A percentile compares a stretch with the other conserved stretches of the same genome.
Evolutionary conservation across 2,329 filamentous ascomycete species (phyloP).

Genomic region (Leptographium wingfieldii): DNA sequence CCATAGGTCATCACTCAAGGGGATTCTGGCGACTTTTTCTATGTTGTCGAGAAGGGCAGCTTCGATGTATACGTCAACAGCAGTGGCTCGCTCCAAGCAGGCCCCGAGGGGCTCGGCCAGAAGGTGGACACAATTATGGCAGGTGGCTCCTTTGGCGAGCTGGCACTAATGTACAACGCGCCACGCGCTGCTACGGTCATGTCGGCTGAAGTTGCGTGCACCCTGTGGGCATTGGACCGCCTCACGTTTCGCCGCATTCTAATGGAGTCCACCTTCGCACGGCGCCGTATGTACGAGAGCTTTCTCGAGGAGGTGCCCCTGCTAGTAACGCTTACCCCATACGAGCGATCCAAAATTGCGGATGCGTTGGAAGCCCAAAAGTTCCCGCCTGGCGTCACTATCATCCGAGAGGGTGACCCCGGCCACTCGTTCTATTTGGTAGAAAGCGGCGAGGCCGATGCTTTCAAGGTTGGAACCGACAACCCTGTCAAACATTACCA

Average conservation of each 20-base stretch:
- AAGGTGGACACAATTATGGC: constrained; percentile 73
- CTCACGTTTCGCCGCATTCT: constrained; percentile 94
- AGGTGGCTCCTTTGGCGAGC: constrained; percentile 89
- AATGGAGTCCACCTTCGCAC: constrained; percentile 95
- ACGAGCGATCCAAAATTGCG: constrained; percentile 94
- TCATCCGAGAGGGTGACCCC: constrained; percentile 84
- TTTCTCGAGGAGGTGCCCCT: constrained; percentile 92
- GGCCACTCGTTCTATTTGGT: constrained; percentile 87
- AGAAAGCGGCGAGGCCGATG: constrained; percentile 76
- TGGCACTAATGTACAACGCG: constrained; percentile 97
- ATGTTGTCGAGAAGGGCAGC: constrained; percentile 80
- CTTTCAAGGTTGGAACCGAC: constrained; percentile 62
- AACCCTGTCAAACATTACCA: constrained; percentile 66
- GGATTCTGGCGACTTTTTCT: constrained; percentile 94
- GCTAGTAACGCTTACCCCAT: constrained; percentile 69
- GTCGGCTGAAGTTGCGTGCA: constrained; percentile 64
- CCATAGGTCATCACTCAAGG: constrained; percentile 83
- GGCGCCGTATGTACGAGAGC: constrained; percentile 90
- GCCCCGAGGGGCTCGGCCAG: constrained; percentile 67
- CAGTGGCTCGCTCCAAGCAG: constrained; percentile 64
- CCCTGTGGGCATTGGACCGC: constrained; percentile 87
- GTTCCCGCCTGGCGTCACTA: constrained; percentile 63
- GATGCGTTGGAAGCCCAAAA: constrained; percentile 90
- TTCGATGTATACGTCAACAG: constrained; percentile 88
- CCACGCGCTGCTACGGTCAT: constrained; percentile 90